These are phyloP conservation scores for Myxozyma sirexii DNA, from an alignment of 805 yeast species.

Conservation along the genomic window DNA sequence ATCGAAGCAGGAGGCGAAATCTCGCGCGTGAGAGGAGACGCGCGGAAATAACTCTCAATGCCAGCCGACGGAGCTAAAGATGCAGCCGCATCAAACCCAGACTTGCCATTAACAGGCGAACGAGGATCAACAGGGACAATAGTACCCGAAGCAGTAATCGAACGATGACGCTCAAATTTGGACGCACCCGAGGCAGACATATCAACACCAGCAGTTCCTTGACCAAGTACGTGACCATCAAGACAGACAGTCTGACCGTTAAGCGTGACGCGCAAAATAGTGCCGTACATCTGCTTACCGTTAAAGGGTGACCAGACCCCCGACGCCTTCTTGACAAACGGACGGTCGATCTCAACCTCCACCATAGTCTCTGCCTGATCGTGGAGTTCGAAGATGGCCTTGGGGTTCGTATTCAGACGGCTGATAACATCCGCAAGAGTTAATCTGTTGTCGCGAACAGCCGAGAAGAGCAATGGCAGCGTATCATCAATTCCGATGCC, in stretches of 20 bases:
- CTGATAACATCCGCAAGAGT: slow-evolving; percentile 70
- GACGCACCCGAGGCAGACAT: slow-evolving; percentile 51
- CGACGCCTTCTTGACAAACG: slow-evolving; percentile 39
- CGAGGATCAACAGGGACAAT: slow-evolving; percentile 38
- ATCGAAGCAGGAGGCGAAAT: slow-evolving; percentile 59
- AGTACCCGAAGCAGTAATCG: slow-evolving; percentile 34
- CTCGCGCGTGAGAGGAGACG: slow-evolving; percentile 39
- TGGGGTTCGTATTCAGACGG: slow-evolving; percentile 80
- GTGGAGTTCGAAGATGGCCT: slow-evolving; percentile 77
- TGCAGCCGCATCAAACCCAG: slow-evolving; percentile 47
- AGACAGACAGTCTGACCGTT: slow-evolving; percentile 78
- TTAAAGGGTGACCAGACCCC: slow-evolving; percentile 58
- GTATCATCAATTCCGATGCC: slow-evolving; percentile 82
- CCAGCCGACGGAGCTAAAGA: slow-evolving; percentile 16
- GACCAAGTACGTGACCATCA: slow-evolving; percentile 73
- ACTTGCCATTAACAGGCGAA: slow-evolving; percentile 38
- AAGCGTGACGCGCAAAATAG: slow-evolving; percentile 84
- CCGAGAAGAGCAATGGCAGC: slow-evolving; percentile 77
- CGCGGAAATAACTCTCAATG: slow-evolving; percentile 3
- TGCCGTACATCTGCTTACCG: slow-evolving; percentile 64
- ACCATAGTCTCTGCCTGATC: slow-evolving; percentile 71
- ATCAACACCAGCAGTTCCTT: slow-evolving; percentile 65
- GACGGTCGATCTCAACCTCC: slow-evolving; percentile 82
- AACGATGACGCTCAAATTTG: slow-evolving; percentile 33
- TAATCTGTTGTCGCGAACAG: slow-evolving; percentile 72